Conservation (phyloP, 148 eudicot species). For the Rhododendron vialii region DNA sequence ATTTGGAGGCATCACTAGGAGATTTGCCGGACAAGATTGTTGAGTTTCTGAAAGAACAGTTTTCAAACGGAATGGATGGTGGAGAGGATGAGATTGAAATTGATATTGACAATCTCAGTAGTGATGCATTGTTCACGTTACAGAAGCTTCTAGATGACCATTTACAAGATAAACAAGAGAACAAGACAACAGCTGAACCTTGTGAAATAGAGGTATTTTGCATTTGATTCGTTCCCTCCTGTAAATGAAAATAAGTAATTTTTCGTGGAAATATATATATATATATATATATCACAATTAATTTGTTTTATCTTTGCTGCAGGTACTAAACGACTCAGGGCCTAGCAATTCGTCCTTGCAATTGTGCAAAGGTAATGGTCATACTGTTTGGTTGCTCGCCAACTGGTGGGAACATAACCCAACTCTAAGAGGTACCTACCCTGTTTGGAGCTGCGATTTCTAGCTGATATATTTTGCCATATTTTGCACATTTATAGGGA, state of each 20-base stretch:
- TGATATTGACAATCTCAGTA: conserved; percentile 51
- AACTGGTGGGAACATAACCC: neutral
- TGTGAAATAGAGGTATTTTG: conserved; percentile 66
- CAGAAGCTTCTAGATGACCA: conserved; percentile 53
- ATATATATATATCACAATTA: neutral
- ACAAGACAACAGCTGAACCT: conserved; percentile 39
- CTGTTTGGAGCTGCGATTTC: neutral
- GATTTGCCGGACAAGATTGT: conserved; percentile 53
- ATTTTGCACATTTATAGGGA: conserved; percentile 26
- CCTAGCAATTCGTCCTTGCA: conserved; percentile 65
- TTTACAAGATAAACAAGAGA: conserved; percentile 36
- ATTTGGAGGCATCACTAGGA: conserved; percentile 36
- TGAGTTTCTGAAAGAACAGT: conserved; percentile 41
- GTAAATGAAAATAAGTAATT: neutral
- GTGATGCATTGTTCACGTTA: conserved; percentile 42
- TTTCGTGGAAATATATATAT: neutral
- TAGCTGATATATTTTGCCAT: neutral
- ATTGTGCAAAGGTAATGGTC: conserved; percentile 42
- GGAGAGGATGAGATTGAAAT: conserved; percentile 73
- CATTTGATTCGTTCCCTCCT: neutral
- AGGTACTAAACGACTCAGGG: conserved; percentile 55
- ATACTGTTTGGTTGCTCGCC: conserved; percentile 2
- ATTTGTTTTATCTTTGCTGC: conserved; percentile 16
- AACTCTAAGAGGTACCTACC: neutral
- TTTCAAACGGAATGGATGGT: conserved; percentile 33